Conservation (phyloP, 352 stramenopile species). For the Phytophthora agathidicida region DNA sequence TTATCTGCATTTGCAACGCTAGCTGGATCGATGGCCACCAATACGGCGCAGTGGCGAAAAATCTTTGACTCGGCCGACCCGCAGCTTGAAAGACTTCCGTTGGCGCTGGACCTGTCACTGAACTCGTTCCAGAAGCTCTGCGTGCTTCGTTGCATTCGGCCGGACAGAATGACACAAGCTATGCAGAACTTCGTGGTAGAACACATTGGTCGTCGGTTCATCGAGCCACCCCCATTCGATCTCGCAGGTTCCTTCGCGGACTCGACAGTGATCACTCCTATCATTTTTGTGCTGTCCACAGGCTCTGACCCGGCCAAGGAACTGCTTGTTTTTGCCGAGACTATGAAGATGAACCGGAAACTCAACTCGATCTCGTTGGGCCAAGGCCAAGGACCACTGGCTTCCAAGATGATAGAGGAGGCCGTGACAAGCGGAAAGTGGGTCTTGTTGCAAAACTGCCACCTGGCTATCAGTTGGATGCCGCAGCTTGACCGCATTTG, state of each 20-base stretch:
- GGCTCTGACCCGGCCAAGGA: constrained; percentile 95
- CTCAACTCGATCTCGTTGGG: constrained; percentile 94
- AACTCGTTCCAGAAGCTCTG: constrained; percentile 88
- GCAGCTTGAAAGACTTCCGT: constrained; percentile 75
- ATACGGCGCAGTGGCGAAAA: constrained; percentile 57
- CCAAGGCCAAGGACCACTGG: constrained; percentile 92
- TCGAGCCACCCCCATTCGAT: constrained; percentile 91
- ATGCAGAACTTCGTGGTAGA: constrained; percentile 91
- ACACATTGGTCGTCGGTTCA: constrained; percentile 89
- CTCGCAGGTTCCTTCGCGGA: constrained; percentile 92
- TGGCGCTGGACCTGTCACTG: constrained; percentile 58
- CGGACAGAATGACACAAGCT: constrained; percentile 86
- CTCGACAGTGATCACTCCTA: constrained; percentile 86
- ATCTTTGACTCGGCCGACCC: constrained; percentile 88
- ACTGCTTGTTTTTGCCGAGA: constrained; percentile 90
- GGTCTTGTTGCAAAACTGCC: constrained; percentile 96
- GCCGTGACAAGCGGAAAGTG: constrained; percentile 91
- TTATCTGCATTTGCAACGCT: constrained; percentile 71
- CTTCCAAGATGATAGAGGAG: constrained; percentile 91
- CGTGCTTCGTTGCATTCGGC: constrained; percentile 77
- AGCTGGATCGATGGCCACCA: constrained; percentile 49
- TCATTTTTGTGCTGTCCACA: constrained; percentile 94
- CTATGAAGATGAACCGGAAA: constrained; percentile 87
- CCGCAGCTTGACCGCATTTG: constrained; percentile 94
- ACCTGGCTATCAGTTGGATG: constrained; percentile 96